Evolutionary conservation across 306 rosid genomes (phyloP), one percentile per base, ranked within the genome.

Genomic region (Morella rubra): DNA sequence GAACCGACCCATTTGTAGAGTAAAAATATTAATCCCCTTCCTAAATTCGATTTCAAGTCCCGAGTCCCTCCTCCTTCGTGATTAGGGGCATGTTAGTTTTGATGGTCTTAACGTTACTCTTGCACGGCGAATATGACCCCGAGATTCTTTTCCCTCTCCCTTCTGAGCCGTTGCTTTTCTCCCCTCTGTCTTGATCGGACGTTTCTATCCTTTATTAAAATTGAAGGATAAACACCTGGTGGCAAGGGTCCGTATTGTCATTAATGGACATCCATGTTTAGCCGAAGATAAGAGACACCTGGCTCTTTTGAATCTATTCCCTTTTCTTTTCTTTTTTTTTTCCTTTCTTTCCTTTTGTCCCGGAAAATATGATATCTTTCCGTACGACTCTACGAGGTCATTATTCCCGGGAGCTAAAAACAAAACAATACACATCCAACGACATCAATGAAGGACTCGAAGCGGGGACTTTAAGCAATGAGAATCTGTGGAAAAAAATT

Each of bases 211-310:
- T 27, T 27, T 27, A 24, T 24, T n/a, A n/a, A n/a, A n/a, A n/a
- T n/a, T n/a, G n/a, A n/a, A n/a, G n/a, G n/a, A n/a, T n/a, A n/a
- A n/a, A n/a, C n/a, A n/a, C n/a, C n/a, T n/a, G n/a, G 5, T 46
- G 76, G 75, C 61, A 50, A 49, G 66, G 81, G 81, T 88, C 85
- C 92, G 89, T 82, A 90, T 65, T 42, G 69, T 74, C 79, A 76
- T 86, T 32, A 20, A 77, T 82, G 73, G 81, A 76, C 76, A 71
- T 79, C 49, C 73, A 55, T 64, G 60, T 18, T 66, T 10, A 70
- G 78, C 42, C 37, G 0, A 64, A 51, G 8, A 27, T n/a, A 13
- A 1, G 32, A 45, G 91, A 86, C 94, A 89, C 91, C 56, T 87
- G 92, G 16, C 41, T 62, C 61, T 44, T 2, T 52, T 73, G 45